phyloP scores from a whole-genome alignment of 352 stramenopile species.

The Phytophthora constricta region DNA sequence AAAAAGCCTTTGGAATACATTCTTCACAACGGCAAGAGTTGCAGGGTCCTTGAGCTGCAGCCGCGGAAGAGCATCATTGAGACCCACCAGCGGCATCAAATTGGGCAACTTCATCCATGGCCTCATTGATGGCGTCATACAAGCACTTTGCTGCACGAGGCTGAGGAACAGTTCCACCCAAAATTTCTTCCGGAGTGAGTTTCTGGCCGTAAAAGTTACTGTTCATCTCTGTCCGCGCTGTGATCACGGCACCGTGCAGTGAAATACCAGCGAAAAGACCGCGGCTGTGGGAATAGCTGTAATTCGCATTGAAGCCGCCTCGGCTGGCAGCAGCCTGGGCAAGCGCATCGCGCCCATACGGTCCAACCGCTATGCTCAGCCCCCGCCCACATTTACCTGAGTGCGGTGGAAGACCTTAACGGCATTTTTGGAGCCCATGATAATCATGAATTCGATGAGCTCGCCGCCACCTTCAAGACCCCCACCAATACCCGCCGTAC shows the following conservation, averaged over 20 bases:
- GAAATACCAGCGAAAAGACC: constrained; percentile 94
- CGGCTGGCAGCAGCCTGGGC: constrained; percentile 83
- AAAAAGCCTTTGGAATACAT: constrained; percentile 73
- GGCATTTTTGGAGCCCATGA: constrained; percentile 92
- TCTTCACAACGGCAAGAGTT: constrained; percentile 59
- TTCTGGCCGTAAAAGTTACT: constrained; percentile 95
- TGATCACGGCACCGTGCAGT: constrained; percentile 93
- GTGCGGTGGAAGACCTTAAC: constrained; percentile 92
- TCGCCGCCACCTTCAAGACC: constrained; percentile 91
- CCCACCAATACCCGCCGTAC: constrained; percentile 87
- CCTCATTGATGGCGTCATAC: constrained; percentile 78
- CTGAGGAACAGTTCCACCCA: constrained; percentile 60
- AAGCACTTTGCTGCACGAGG: constrained; percentile 75
- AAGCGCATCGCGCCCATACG: constrained; percentile 85
- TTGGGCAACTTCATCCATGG: constrained; percentile 72
- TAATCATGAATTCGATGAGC: constrained; percentile 95
- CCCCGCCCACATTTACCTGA: constrained; percentile 92
- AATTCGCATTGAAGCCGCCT: constrained; percentile 89
- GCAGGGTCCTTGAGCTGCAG: constrained; percentile 39
- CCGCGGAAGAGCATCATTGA: constrained; percentile 19
- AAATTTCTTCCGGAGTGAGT: constrained; percentile 77
- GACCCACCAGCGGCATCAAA: constrained; percentile 49
- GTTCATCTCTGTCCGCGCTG: constrained; percentile 91
- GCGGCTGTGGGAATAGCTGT: constrained; percentile 94
- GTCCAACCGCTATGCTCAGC: constrained; percentile 91